Base-by-base conservation (phyloP, 1,139 yeast genomes). In the Magnusiomyces paraingens region DNA sequence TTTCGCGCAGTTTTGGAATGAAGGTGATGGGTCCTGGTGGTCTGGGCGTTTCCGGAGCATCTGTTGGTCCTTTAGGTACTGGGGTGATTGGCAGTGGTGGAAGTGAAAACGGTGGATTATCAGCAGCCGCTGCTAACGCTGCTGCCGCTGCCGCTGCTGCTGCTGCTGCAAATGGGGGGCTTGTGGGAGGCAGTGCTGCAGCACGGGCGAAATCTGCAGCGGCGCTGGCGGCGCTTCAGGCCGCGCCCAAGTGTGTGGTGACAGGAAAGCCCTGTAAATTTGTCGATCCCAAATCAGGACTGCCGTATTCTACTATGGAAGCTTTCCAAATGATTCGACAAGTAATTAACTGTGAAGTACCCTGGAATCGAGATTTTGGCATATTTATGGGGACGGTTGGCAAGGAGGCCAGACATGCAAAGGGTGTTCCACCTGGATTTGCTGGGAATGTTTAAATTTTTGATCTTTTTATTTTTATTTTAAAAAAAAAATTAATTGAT, bases 401-500 rank as follows among this genome's bases (percentile, higher is more conserved):
- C 56, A 77, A 77, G 43, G 76, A 78, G 12, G 73, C 72, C 45
- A 73, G 79, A 47, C 91, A 84, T 60, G 96, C 96, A 0, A 78
- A 79, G 58, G 97, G 96, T 3, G 96, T 90, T 3, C 98, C 98
- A 0, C 85, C 83, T 52, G 95, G 95, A 2, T 89, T 89, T 70
- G 59, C 55, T 17, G 52, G 49, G 17, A 32, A 21, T 15, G 36
- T 44, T n/a, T n/a, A 15, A 44, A 32, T 15, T 15, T 26, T 10
- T 12, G 14, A 8, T 44, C 4, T 44, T 2, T 44, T 21, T 44
- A 20, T 20, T 20, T 43, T 41, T 35, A 35, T 35, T 35, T 35
- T 35, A 35, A 11, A 35, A 35, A 35, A 35, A 14, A n/a, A n/a
- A n/a, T n/a, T 26, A 26, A 26, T 5, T 5, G 8, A 8, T 26